Conservation (phyloP, 495 filamentous ascomycete genomes). For the Hypomontagnella monticulosa region DNA sequence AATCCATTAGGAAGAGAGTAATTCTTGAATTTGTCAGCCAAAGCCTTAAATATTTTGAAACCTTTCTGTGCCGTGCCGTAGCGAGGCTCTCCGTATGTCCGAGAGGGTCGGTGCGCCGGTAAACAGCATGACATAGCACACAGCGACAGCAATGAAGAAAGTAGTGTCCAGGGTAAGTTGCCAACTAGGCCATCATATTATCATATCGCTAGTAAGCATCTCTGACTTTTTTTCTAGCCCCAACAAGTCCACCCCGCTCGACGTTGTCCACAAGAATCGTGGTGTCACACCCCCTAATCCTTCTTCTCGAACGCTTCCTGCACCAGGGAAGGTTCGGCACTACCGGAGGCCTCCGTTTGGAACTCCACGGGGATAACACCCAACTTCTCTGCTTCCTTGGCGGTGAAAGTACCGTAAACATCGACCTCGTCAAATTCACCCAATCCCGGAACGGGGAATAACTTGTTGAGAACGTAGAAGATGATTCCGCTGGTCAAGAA, state of each 20-base stretch:
- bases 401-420: constrained; percentile 48
- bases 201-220: not conserved
- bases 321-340: constrained; percentile 21
- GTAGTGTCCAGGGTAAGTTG: too few species aligned
- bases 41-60: too few species aligned
- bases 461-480: constrained; percentile 44
- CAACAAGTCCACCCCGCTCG: not conserved
- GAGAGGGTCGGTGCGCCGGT: too few species aligned
- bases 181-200: not conserved
- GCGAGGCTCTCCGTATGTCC: too few species aligned
- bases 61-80: too few species aligned
- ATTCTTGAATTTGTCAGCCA: too few species aligned
- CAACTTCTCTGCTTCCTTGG: constrained; percentile 43
- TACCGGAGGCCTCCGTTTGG: constrained; percentile 26
- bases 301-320: constrained; percentile 35
- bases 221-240: not conserved
- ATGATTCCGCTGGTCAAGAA: constrained; percentile 48
- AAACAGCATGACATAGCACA: too few species aligned
- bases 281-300: constrained; percentile 9
- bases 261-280: not conserved
- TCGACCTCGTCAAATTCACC: constrained; percentile 45
- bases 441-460: constrained; percentile 46
- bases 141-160: too few species aligned
- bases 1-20: too few species aligned
- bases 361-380: constrained; percentile 41